These are phyloP conservation scores for Alnus glutinosa DNA, from an alignment of 306 rosid species.

Conservation along the genomic window DNA sequence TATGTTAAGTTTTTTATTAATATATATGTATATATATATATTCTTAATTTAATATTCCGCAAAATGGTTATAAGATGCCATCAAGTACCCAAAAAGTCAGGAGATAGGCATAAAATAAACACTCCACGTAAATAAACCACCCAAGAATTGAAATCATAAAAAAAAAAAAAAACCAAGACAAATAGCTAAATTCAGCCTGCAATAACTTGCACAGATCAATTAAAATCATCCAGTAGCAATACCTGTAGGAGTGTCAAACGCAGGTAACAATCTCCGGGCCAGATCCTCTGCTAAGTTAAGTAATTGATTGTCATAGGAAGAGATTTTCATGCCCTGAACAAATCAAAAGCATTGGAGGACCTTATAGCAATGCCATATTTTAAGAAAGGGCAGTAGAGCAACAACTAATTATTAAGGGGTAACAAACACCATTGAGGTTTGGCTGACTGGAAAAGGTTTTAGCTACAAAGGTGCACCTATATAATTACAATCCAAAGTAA, in stretches of 20 bases:
- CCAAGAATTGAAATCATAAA: slow-evolving; percentile 1
- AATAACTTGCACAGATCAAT: neutral
- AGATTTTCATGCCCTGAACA: slow-evolving; percentile 82
- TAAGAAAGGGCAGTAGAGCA: neutral
- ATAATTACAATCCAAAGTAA: neutral
- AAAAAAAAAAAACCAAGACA: slow-evolving; percentile 4
- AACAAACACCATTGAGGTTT: neutral
- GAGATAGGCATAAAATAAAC: neutral
- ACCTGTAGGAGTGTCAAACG: slow-evolving; percentile 98
- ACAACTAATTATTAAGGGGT: neutral
- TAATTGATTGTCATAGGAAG: slow-evolving; percentile 73
- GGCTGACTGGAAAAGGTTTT: neutral
- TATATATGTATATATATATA: neutral
- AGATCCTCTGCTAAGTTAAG: slow-evolving; percentile 90
- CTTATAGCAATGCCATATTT: neutral
- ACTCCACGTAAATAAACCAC: neutral
- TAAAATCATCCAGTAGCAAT: slow-evolving; percentile 21
- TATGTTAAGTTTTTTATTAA: neutral
- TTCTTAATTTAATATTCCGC: slow-evolving; percentile 4
- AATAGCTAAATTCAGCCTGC: slow-evolving; percentile 4
- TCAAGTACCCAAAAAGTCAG: slow-evolving; percentile 7
- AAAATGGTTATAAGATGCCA: slow-evolving; percentile 20
- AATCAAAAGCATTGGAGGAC: neutral
- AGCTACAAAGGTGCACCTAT: neutral
- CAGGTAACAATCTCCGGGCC: slow-evolving; percentile 87